A percentile compares a stretch with the other conserved stretches of the same genome.
Conservation (phyloP, 148 eudicot species). For the Cornus florida region DNA sequence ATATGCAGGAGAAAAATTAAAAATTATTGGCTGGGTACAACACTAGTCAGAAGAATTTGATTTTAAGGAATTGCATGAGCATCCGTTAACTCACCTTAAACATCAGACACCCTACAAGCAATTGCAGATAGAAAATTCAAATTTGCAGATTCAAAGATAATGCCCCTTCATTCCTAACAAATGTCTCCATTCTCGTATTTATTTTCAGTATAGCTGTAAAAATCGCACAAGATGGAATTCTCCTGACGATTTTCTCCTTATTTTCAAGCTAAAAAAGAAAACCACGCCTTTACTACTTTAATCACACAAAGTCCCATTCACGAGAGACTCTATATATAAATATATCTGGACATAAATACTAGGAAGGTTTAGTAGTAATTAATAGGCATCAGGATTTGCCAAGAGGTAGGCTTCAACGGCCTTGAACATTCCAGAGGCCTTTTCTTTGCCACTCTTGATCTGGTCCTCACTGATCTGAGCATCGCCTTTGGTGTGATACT, state of each 20-base stretch:
- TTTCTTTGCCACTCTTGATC: slow-evolving; percentile 18
- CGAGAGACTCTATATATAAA: not conserved
- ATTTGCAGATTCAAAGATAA: too few species aligned
- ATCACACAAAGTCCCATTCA: not conserved
- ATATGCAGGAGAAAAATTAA: too few species aligned
- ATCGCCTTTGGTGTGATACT: slow-evolving; percentile 11
- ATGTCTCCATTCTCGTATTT: too few species aligned
- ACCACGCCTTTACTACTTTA: too few species aligned
- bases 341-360: not conserved
- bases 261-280: not conserved
- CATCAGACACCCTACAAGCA: too few species aligned
- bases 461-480: slow-evolving; percentile 8
- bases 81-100: too few species aligned
- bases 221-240: not conserved
- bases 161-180: too few species aligned
- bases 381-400: slow-evolving; percentile 16
- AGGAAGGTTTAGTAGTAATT: not conserved
- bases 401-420: slow-evolving; percentile 22
- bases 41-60: too few species aligned
- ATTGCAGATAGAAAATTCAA: too few species aligned
- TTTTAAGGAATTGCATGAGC: too few species aligned
- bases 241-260: not conserved
- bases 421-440: slow-evolving; percentile 10
- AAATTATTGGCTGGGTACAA: too few species aligned
- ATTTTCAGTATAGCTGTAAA: too few species aligned